Percentiles rank a stretch among this genome's conserved stretches.
Conservation (phyloP, 164 flowering plant species). For the Stephania cephalantha region DNA sequence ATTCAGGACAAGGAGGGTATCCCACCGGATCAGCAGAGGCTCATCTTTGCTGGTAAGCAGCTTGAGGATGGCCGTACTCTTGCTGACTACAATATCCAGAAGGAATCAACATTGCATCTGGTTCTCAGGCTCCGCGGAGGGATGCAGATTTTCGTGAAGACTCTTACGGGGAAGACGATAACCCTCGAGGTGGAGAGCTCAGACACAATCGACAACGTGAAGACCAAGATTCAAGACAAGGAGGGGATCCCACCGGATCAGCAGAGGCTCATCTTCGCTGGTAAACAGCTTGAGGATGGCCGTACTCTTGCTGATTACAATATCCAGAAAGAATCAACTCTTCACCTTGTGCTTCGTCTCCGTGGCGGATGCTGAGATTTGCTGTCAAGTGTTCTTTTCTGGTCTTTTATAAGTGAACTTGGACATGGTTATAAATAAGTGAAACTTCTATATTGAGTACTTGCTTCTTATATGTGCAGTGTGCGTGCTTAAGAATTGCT, state of each 20-base stretch:
- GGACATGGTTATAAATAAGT: too few species aligned
- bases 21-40: conserved; percentile 47
- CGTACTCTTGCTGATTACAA: not conserved
- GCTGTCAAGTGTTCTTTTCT: not conserved
- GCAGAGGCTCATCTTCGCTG: conserved; percentile 9
- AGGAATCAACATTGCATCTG: conserved; percentile 1
- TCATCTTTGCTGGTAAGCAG: conserved; percentile 28
- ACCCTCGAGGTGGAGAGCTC: conserved; percentile 6
- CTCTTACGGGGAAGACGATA: conserved; percentile 6
- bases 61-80: not conserved
- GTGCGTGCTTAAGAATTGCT: too few species aligned
- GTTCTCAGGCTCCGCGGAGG: conserved; percentile 1
- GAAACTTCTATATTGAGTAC: too few species aligned
- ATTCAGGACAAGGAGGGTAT: conserved; percentile 1
- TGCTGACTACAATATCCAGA: conserved; percentile 1
- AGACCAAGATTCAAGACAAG: not conserved
- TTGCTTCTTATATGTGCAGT: too few species aligned
- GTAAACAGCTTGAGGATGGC: conserved; percentile 1
- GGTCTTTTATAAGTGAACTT: too few species aligned
- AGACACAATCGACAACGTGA: not conserved
- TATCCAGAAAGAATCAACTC: not conserved
- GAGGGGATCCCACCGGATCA: not conserved
- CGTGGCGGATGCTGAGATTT: not conserved
- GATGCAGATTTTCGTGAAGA: conserved; percentile 13
- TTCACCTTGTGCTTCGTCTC: not conserved